A percentile compares a stretch with the other conserved stretches of the same genome.
Evolutionary conservation across 495 filamentous ascomycete genomes (phyloP).

Genomic region (Penicillium pulvis): DNA sequence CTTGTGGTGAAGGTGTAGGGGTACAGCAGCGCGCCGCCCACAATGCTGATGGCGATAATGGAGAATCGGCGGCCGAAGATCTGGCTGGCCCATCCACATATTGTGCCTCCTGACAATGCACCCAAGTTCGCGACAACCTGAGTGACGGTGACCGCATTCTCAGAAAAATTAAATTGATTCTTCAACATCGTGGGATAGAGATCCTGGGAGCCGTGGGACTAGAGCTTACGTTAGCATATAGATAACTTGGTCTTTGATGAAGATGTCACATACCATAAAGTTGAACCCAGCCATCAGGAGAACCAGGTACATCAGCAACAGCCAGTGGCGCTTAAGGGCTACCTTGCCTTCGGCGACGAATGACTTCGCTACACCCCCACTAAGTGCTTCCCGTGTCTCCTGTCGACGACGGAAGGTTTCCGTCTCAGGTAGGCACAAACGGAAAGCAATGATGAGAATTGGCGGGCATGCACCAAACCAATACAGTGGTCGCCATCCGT

Average conservation of each 20-base stretch:
- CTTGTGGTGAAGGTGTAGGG: constrained; percentile 73
- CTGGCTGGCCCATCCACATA: constrained; percentile 76
- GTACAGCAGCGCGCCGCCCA: constrained; percentile 79
- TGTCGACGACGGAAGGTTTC: constrained; percentile 64
- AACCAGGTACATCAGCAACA: constrained; percentile 77
- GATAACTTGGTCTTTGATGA: neutral
- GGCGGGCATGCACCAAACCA: constrained; percentile 85
- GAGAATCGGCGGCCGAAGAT: constrained; percentile 81
- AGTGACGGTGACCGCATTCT: constrained; percentile 75
- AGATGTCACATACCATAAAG: constrained; percentile 62
- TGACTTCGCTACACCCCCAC: constrained; percentile 53
- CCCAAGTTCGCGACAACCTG: constrained; percentile 86
- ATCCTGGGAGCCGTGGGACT: constrained; percentile 87
- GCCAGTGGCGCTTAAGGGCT: constrained; percentile 75
- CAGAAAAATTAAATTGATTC: constrained; percentile 72
- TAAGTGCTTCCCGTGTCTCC: constrained; percentile 52
- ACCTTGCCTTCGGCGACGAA: constrained; percentile 78
- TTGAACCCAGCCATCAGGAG: constrained; percentile 90
- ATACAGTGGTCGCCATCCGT: constrained; percentile 80
- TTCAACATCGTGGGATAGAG: constrained; percentile 84
- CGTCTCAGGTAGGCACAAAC: constrained; percentile 77
- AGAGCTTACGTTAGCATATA: neutral
- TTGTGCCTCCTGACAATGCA: constrained; percentile 74
- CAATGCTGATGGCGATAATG: constrained; percentile 74
- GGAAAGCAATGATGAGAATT: constrained; percentile 78